Evolutionary conservation across 257 asterid species (phyloP).

Genomic region (Solanum clarkiae): DNA sequence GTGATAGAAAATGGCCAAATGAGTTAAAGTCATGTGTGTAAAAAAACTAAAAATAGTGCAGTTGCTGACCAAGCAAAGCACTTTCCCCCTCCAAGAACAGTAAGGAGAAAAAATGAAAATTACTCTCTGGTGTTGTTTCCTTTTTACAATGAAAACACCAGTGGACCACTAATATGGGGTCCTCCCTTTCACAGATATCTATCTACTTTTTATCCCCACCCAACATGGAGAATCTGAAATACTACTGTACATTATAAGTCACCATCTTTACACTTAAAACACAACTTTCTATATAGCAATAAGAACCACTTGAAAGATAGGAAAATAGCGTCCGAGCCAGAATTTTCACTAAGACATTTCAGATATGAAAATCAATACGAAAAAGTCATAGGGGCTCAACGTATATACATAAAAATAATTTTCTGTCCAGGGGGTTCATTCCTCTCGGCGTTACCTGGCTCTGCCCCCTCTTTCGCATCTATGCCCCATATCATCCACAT

Average conservation of each 20-base stretch:
- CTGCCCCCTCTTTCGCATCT: not conserved
- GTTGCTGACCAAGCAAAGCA: slow-evolving; percentile 43
- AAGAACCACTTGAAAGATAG: not conserved
- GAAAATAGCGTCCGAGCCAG: not conserved
- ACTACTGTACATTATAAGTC: slow-evolving; percentile 1
- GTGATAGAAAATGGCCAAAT: slow-evolving; percentile 30
- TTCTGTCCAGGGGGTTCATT: no score
- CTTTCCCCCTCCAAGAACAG: slow-evolving; percentile 14
- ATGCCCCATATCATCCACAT: not conserved
- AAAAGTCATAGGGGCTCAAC: no score
- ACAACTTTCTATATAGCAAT: not conserved
- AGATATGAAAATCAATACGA: not conserved
- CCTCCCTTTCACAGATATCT: slow-evolving; percentile 2
- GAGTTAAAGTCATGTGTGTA: slow-evolving; percentile 25
- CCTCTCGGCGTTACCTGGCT: not conserved
- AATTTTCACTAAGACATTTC: not conserved
- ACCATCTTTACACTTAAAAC: not conserved
- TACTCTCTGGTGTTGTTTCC: not conserved
- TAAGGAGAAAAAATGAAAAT: slow-evolving; percentile 7
- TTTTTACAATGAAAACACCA: slow-evolving; percentile 9
- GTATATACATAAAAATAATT: no score
- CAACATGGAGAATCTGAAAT: slow-evolving; percentile 9
- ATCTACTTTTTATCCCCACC: slow-evolving; percentile 34
- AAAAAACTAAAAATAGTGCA: slow-evolving; percentile 14
- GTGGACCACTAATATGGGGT: slow-evolving; percentile 12